Percentiles rank a stretch among this genome's conserved stretches.
phyloP scores from a whole-genome alignment of 2,329 filamentous ascomycete species.

The Neonectria sp. region DNA sequence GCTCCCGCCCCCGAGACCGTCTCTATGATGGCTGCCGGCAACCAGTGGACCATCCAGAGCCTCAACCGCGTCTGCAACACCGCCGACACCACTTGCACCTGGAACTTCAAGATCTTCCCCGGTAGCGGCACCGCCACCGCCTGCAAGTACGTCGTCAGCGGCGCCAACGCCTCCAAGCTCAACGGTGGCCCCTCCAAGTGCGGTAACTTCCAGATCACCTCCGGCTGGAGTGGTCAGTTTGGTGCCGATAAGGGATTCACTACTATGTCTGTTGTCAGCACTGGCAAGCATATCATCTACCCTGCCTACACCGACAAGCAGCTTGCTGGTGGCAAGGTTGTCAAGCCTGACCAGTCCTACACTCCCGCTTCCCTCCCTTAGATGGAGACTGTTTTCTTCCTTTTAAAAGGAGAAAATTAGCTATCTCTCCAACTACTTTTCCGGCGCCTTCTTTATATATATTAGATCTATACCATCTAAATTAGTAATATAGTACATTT shows the following conservation, averaged over 20 bases:
- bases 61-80: slow-evolving; percentile 58
- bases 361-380: slow-evolving; percentile 47
- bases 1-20: slow-evolving; percentile 49
- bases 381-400: not conserved
- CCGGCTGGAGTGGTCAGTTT: slow-evolving; percentile 70
- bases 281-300: slow-evolving; percentile 61
- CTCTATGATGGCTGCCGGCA: slow-evolving; percentile 57
- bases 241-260: slow-evolving; percentile 67
- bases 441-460: too few species aligned
- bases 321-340: slow-evolving; percentile 59
- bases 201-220: slow-evolving; percentile 65
- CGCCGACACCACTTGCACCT: slow-evolving; percentile 58
- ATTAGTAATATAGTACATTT: too few species aligned
- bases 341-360: slow-evolving; percentile 65
- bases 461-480: too few species aligned
- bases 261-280: slow-evolving; percentile 63
- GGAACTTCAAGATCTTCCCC: slow-evolving; percentile 61
- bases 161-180: slow-evolving; percentile 52
- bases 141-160: slow-evolving; percentile 50
- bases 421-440: too few species aligned
- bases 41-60: slow-evolving; percentile 59
- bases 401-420: too few species aligned
- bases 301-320: slow-evolving; percentile 68
- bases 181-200: slow-evolving; percentile 59
- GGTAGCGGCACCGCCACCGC: slow-evolving; percentile 56